Evolutionary conservation across 1,284 basidiomycete genomes (phyloP).

Genomic region (Trametes versicolor): DNA sequence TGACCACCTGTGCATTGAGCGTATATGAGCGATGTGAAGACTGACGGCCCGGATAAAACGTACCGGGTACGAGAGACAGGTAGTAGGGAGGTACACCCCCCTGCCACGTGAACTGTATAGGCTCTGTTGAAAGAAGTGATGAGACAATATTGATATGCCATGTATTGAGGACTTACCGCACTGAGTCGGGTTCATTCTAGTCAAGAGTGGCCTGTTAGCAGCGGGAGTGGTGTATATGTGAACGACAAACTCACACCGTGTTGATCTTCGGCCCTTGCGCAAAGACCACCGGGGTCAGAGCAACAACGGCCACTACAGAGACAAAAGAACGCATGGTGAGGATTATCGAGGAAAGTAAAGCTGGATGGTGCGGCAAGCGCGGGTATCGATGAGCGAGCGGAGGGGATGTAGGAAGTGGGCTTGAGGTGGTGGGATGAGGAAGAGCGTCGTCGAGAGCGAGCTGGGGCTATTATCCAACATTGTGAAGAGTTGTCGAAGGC

Average conservation of each 20-base stretch:
- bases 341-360: constrained; percentile 12
- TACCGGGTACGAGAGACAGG: constrained; percentile 70
- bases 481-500: constrained; percentile 31
- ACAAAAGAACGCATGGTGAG: constrained; percentile 61
- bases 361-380: constrained; percentile 20
- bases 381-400: constrained; percentile 29
- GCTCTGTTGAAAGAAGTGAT: constrained; percentile 54
- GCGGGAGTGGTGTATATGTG: not conserved
- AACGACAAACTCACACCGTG: constrained; percentile 65
- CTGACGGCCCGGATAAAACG: not conserved
- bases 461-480: constrained; percentile 17
- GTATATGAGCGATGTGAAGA: constrained; percentile 36
- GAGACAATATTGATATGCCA: not conserved
- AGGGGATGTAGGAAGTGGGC: constrained; percentile 17
- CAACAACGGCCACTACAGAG: constrained; percentile 54
- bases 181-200: constrained; percentile 53
- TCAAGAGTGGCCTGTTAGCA: not conserved
- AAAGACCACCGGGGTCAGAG: constrained; percentile 55
- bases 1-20: constrained; percentile 55
- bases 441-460: constrained; percentile 4
- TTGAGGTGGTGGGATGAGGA: constrained; percentile 4
- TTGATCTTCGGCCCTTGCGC: constrained; percentile 62
- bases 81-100: constrained; percentile 71
- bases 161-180: constrained; percentile 55
- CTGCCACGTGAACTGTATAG: constrained; percentile 63